Percentiles rank a stretch among this genome's conserved stretches.
These are phyloP conservation scores for Ciborinia camelliae DNA, from an alignment of 2,329 filamentous ascomycete genomes.

Conservation along the genomic window DNA sequence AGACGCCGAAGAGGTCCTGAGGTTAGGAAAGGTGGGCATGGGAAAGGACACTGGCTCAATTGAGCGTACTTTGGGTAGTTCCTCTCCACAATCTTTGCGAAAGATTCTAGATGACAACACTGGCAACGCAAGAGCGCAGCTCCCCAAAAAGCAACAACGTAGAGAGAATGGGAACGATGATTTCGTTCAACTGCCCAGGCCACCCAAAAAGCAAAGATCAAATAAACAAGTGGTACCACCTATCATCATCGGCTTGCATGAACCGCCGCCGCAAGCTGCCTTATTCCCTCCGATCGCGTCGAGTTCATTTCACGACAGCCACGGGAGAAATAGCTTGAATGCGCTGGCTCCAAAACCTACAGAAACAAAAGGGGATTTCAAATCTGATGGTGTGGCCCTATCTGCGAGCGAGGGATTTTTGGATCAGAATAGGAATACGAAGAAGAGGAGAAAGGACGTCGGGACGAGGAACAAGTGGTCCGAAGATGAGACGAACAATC, in stretches of 20 bases:
- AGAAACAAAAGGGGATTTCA: slow-evolving; percentile 17
- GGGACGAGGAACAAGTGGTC: slow-evolving; percentile 62
- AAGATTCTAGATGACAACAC: slow-evolving; percentile 38
- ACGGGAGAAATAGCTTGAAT: slow-evolving; percentile 40
- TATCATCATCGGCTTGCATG: slow-evolving; percentile 62
- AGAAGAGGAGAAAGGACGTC: slow-evolving; percentile 48
- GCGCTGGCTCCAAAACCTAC: slow-evolving; percentile 28
- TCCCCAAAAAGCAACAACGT: slow-evolving; percentile 52
- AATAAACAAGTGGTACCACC: slow-evolving; percentile 55
- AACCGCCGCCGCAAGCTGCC: slow-evolving; percentile 55
- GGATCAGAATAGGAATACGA: slow-evolving; percentile 42
- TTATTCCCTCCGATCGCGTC: slow-evolving; percentile 63
- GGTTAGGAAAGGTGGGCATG: not conserved
- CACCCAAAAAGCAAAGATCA: slow-evolving; percentile 62
- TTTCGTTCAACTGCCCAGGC: slow-evolving; percentile 61
- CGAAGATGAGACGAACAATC: slow-evolving; percentile 60
- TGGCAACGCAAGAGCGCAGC: slow-evolving; percentile 27
- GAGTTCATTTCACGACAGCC: slow-evolving; percentile 51
- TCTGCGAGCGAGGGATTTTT: not conserved
- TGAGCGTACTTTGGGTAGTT: slow-evolving; percentile 32
- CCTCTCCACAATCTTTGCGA: slow-evolving; percentile 37
- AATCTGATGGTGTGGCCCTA: not conserved
- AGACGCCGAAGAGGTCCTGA: slow-evolving; percentile 21
- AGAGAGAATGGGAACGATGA: slow-evolving; percentile 54
- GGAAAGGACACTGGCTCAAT: not conserved